Base-by-base conservation (phyloP, 371 early-diverging fungal genomes). In the Blakeslea trispora region DNA sequence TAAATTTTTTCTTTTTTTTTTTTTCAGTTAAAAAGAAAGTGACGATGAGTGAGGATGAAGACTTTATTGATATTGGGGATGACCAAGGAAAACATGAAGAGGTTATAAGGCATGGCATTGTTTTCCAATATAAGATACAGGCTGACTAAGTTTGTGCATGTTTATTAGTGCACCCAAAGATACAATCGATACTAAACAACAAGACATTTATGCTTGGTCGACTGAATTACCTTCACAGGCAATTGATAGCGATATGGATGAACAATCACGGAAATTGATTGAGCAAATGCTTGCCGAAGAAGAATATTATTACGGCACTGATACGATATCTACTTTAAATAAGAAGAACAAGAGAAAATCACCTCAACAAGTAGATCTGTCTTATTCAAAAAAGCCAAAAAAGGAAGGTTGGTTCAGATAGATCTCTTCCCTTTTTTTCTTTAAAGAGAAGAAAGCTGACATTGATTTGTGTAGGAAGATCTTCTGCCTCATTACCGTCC, bases 271-370 rank as follows among this genome's bases (percentile, higher is more conserved):
- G 9, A 60, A 68, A 42, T 61, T 87, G 45, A 89, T 89, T 61
- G 84, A 82, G 48, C 80, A 81, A 59, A 87, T 89, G 88, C 71
- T 89, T 15, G 86, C 82, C 3, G 89, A 89, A 45, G 88, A 89
- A 61, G 77, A 79, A 47, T 83, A 75, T 50, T 87, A 83, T 61
- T 82, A 82, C 48, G 84, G 81, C 19, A 39, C 42, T 37, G 59
- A 74, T 52, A 64, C 65, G 17, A 42, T 72, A 52, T 45, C 58
- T 15, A 53, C 23, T 18, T 31, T n/a, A 15, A 34, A 43, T 59
- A 58, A 34, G 19, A 35, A 42, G 41, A 44, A 37, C 46, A 55
- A 63, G 50, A 48, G 55, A 59, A 45, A 31, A 47, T 15, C 45
- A 13, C 15, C 14, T 23, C 13, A 23, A 19, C 13, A 45, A 45